A percentile compares a stretch with the other conserved stretches of the same genome.
Conservation (phyloP, 352 stramenopile species). For the Thalassiosira mediterranea region DNA sequence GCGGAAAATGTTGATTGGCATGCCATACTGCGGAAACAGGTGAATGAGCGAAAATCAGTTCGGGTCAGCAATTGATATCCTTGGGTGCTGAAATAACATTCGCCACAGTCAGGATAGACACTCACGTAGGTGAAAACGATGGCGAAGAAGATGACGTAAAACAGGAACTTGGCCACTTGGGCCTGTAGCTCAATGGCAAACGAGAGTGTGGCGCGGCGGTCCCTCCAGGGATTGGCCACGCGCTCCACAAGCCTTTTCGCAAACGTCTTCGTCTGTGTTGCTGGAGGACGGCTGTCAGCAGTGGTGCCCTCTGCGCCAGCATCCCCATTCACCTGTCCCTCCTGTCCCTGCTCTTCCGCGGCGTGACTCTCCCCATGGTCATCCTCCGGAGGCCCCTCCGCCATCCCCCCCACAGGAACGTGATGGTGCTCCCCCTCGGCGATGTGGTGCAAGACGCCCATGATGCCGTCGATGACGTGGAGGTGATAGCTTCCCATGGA, state of each 20-base stretch:
- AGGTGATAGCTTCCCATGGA: constrained; percentile 89
- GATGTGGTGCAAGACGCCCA: constrained; percentile 65
- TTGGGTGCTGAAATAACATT: too few relatives aligned
- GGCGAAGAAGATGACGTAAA: constrained; percentile 97
- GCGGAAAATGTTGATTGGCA: constrained; percentile 96
- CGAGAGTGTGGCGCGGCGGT: constrained; percentile 84
- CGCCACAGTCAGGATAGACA: too few relatives aligned
- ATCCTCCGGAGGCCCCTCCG: not conserved
- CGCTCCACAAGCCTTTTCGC: constrained; percentile 38
- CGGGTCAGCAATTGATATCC: too few relatives aligned
- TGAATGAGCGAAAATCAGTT: too few relatives aligned
- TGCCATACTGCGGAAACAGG: constrained; percentile 91
- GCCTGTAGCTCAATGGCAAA: constrained; percentile 96
- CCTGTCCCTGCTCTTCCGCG: constrained; percentile 9
- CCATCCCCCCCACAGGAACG: constrained; percentile 33
- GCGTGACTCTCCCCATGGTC: not conserved
- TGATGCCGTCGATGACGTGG: constrained; percentile 90
- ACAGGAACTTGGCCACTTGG: constrained; percentile 93
- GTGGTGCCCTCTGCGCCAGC: not conserved
- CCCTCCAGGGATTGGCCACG: constrained; percentile 71
- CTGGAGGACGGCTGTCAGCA: constrained; percentile 2
- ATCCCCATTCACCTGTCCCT: not conserved
- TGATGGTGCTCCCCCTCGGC: constrained; percentile 52
- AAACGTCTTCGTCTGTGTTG: constrained; percentile 18
- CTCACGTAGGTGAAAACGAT: constrained; percentile 93